A percentile compares a stretch with the other conserved stretches of the same genome.
These are phyloP conservation scores for Chrysanthemum makinoi DNA, from an alignment of 129 eudicot genomes.

Conservation along the genomic window DNA sequence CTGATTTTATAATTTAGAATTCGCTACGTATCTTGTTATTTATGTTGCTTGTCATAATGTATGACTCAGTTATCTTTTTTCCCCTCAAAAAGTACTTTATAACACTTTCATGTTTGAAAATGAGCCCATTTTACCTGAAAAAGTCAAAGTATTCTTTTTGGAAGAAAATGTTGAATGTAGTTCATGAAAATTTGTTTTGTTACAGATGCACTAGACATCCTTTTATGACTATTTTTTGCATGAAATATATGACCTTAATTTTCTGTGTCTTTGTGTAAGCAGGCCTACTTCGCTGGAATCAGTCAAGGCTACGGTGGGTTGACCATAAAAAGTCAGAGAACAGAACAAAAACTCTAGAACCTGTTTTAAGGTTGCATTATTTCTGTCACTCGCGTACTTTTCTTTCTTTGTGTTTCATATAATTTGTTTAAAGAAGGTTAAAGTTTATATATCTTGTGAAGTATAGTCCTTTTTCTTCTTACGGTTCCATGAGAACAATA, in stretches of 20 bases:
- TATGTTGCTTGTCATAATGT: too few relatives aligned
- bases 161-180: background rate
- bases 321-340: conserved; percentile 40
- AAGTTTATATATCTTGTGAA: background rate
- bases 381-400: conserved; percentile 1
- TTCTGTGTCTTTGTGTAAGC: conserved; percentile 11
- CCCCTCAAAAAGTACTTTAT: too few relatives aligned
- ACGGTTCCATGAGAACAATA: too few relatives aligned
- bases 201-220: too few relatives aligned
- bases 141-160: background rate
- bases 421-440: background rate
- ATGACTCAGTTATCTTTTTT: too few relatives aligned
- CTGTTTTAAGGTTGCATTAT: conserved; percentile 43
- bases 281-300: conserved; percentile 68
- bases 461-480: too few relatives aligned
- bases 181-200: background rate
- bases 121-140: background rate
- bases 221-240: too few relatives aligned
- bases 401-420: background rate
- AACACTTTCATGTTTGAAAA: background rate
- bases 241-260: background rate
- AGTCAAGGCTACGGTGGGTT: conserved; percentile 51
- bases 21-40: too few relatives aligned
- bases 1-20: too few relatives aligned
- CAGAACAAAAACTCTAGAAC: conserved; percentile 33